Percentiles rank a stretch among this genome's conserved stretches.
Conservation (phyloP, 352 stramenopile species). For the Pythium rhizo-oryzae region DNA sequence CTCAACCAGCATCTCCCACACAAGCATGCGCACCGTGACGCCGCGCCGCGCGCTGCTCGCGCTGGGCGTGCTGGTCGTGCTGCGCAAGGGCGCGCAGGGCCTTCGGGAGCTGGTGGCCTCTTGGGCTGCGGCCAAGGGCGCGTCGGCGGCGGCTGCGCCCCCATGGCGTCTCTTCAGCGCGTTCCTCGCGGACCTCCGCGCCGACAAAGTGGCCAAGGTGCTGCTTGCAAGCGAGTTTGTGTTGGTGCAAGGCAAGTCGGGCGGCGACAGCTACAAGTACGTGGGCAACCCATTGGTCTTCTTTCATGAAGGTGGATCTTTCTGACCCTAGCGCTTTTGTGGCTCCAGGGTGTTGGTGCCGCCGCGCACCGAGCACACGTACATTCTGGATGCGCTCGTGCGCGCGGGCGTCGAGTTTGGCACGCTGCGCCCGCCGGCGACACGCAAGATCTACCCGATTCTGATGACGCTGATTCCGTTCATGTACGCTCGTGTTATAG, state of each 20-base stretch:
- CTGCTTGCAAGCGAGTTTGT: conserved; percentile 61
- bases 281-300: conserved; percentile 4
- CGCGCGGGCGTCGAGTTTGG: conserved; percentile 74
- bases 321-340: no score
- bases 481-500: conserved; percentile 48
- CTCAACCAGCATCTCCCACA: not conserved
- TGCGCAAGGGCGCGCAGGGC: conserved; percentile 39
- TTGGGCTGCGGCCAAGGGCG: conserved; percentile 23
- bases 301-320: no score
- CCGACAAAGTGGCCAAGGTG: conserved; percentile 60
- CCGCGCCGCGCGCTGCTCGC: conserved; percentile 39
- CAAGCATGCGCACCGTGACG: conserved; percentile 17
- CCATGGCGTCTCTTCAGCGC: conserved; percentile 72
- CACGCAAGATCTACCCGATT: conserved; percentile 51
- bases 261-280: conserved; percentile 58
- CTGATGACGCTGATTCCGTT: conserved; percentile 76
- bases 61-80: conserved; percentile 46
- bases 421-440: conserved; percentile 48
- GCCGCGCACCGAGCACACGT: conserved; percentile 69
- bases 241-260: conserved; percentile 53
- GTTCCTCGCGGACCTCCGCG: conserved; percentile 59
- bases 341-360: conserved; percentile 62
- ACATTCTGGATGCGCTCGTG: conserved; percentile 66
- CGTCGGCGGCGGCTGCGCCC: conserved; percentile 15
- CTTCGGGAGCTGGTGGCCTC: conserved; percentile 33